Percentiles rank a stretch among this genome's conserved stretches.
phyloP scores from a whole-genome alignment of 345 rosid genomes.

The Garcia nutans region DNA sequence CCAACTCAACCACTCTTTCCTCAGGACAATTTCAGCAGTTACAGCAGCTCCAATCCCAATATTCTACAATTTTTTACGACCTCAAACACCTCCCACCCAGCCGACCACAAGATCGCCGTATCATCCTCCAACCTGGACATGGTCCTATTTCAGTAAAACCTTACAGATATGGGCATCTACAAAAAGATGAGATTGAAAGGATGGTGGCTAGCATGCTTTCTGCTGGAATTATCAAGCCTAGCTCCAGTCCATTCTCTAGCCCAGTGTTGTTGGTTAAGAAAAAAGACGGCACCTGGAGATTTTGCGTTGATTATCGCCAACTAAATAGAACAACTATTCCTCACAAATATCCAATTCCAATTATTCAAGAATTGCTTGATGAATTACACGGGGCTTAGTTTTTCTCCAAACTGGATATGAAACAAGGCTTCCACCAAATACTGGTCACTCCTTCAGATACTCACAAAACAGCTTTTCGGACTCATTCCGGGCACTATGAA shows the following conservation, averaged over 20 bases:
- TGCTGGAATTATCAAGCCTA: background rate
- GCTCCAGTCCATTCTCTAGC: background rate
- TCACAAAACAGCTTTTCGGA: background rate
- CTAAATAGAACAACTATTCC: background rate
- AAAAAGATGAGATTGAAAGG: background rate
- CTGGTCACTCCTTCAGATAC: background rate
- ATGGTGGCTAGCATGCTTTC: background rate
- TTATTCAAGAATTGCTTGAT: background rate
- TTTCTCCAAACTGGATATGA: background rate
- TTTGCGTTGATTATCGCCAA: too few species aligned
- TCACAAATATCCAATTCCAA: background rate
- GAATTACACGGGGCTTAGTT: background rate
- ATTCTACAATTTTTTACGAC: background rate
- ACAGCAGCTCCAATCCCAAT: background rate
- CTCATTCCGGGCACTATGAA: background rate
- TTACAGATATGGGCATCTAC: slow-evolving; percentile 1
- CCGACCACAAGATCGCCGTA: background rate
- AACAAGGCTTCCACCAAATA: background rate
- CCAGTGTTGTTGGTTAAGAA: background rate
- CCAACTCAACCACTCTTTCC: background rate
- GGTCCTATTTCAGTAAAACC: background rate
- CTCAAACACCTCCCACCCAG: background rate
- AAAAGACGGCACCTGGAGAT: background rate
- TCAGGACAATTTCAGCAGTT: background rate
- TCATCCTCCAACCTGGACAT: background rate